Conservation (phyloP, 352 stramenopile species). For the Aphanomyces astaci region DNA sequence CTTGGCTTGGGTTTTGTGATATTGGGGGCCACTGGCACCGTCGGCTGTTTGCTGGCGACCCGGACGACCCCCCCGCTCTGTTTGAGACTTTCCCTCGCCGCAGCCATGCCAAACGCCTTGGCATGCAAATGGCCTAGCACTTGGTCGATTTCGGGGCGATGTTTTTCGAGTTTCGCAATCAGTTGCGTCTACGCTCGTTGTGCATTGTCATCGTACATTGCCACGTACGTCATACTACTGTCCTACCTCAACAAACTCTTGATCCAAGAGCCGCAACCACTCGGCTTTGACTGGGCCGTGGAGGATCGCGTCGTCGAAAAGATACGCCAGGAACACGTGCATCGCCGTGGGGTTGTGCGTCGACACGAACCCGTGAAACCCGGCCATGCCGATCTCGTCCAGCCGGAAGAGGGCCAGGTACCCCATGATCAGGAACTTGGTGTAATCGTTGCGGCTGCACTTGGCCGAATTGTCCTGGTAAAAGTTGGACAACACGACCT, state of each 20-base stretch:
- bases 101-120: constrained; percentile 53
- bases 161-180: constrained; percentile 50
- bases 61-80: constrained; percentile 32
- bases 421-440: constrained; percentile 84
- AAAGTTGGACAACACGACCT: constrained; percentile 70
- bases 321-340: constrained; percentile 76
- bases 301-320: constrained; percentile 66
- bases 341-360: constrained; percentile 79
- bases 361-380: constrained; percentile 54
- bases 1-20: constrained; percentile 77
- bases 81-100: constrained; percentile 38
- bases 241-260: constrained; percentile 78
- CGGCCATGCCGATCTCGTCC: constrained; percentile 63
- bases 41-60: constrained; percentile 46
- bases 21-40: constrained; percentile 70
- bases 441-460: constrained; percentile 81
- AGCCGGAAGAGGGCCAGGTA: constrained; percentile 87
- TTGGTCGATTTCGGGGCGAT: constrained; percentile 31
- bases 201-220: neutral
- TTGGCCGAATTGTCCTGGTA: constrained; percentile 68
- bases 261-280: constrained; percentile 78
- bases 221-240: neutral
- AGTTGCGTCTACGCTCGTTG: constrained; percentile 30
- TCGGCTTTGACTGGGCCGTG: constrained; percentile 59
- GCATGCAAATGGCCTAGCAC: constrained; percentile 49